Evolutionary conservation across 2,329 filamentous ascomycete species (phyloP), one percentile per base, ranked within the genome.

Genomic region (Dothistroma pini): DNA sequence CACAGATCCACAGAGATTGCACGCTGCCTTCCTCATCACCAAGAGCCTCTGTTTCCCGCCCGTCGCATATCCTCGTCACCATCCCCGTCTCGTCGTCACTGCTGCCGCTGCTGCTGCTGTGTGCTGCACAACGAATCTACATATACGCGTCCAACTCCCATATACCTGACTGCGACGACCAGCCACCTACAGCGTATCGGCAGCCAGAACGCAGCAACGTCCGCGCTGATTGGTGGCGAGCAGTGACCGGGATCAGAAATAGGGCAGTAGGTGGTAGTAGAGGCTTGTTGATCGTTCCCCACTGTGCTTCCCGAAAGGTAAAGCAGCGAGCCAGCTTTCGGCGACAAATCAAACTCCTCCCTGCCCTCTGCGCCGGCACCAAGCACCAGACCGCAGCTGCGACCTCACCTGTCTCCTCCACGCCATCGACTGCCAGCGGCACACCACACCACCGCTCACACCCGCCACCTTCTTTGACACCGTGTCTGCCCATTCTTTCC

Each of bases 311-410:
- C 38, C 38, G 38, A 19, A 44, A 44, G 12, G 38, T 16, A 44
- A 44, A 44, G 38, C 38, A 16, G 38, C 38, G 38, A 44, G 38
- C 38, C 31, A 21, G 55, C 31, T 31, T 32, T 32, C 55, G 41
- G 22, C 38, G 31, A 44, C 55, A 57, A 57, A 34, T 48, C 55
- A 48, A 12, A 57, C 41, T 54, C 38, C 52, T 57, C 55, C 55
- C 44, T 57, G 44, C 55, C 38, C 38, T 44, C 38, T 44, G 38
- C 38, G 38, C 38, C 29, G 41, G 55, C 55, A 34, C 38, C 38
- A 32, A 29, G 25, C 55, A 57, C 47, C 51, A 34, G 16, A 54
- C 55, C 55, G 47, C 44, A 57, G 41, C 55, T 57, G 38, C 38
- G 38, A 44, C 38, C 38, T 44, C 38, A 44, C 38, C 55, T 50